phyloP scores from a whole-genome alignment of 2,329 filamentous ascomycete genomes.

The Monilinia laxa region DNA sequence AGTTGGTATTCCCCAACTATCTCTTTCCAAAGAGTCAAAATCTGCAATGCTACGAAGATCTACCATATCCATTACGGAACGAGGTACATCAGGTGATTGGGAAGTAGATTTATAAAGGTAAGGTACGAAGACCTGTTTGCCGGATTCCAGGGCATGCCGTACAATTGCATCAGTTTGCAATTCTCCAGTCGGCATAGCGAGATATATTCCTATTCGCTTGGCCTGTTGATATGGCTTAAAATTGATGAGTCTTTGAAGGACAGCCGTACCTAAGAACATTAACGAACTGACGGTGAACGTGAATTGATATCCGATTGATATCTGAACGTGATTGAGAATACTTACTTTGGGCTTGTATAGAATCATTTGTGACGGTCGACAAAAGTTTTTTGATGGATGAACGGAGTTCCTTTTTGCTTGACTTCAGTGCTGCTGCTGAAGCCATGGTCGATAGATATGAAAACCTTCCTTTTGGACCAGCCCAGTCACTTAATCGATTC shows the following conservation, averaged over 20 bases:
- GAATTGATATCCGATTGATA: constrained; percentile 7
- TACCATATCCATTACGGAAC: constrained; percentile 95
- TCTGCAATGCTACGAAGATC: constrained; percentile 70
- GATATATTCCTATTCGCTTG: constrained; percentile 75
- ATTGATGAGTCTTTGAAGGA: constrained; percentile 63
- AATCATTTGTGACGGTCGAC: constrained; percentile 58
- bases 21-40: constrained; percentile 71
- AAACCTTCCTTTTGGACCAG: constrained; percentile 2
- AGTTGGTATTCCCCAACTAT: constrained; percentile 95
- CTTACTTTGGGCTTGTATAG: constrained; percentile 70
- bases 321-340: constrained; percentile 11
- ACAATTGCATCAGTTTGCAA: constrained; percentile 83
- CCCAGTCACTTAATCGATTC: not conserved
- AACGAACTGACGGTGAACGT: constrained; percentile 24
- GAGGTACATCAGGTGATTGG: constrained; percentile 42
- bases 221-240: constrained; percentile 76
- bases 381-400: constrained; percentile 67
- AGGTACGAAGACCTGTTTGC: constrained; percentile 88
- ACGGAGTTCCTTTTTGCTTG: constrained; percentile 75
- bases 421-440: constrained; percentile 49
- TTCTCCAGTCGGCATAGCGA: constrained; percentile 89
- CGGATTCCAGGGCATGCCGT: constrained; percentile 69
- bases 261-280: constrained; percentile 55
- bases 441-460: constrained; percentile 27
- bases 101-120: constrained; percentile 68